Percentiles rank a stretch among this genome's conserved stretches.
Conservation (phyloP, 2,329 filamentous ascomycete genomes). For the Pezicula neosporulosa region DNA sequence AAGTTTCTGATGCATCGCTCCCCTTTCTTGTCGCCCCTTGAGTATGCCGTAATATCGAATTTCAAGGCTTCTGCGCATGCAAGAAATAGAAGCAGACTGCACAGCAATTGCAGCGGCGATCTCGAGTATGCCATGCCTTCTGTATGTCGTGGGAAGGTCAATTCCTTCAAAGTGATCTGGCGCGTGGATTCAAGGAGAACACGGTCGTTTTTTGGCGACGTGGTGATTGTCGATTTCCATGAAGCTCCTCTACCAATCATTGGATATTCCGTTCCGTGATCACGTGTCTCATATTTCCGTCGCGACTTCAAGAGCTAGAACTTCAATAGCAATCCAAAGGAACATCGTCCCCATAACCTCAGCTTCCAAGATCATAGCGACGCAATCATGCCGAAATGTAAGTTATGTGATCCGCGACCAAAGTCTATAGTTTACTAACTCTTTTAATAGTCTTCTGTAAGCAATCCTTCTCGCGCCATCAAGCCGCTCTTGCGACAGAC, state of each 20-base stretch:
- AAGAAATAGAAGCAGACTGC: slow-evolving; percentile 53
- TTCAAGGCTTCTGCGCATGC: slow-evolving; percentile 69
- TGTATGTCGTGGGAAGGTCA: slow-evolving; percentile 6
- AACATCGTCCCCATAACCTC: neutral
- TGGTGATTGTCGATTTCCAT: neutral
- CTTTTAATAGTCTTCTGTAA: slow-evolving; percentile 64
- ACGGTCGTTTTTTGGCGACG: slow-evolving; percentile 1
- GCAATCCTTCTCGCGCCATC: slow-evolving; percentile 24
- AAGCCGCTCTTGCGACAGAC: slow-evolving; percentile 4
- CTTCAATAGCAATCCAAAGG: neutral
- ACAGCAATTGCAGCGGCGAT: slow-evolving; percentile 55
- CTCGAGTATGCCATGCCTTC: slow-evolving; percentile 45
- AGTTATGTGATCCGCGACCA: slow-evolving; percentile 35
- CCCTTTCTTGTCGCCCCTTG: slow-evolving; percentile 59
- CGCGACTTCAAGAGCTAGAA: neutral
- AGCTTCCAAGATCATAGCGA: neutral
- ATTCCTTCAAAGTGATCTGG: slow-evolving; percentile 7
- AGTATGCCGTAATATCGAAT: slow-evolving; percentile 81
- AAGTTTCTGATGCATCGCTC: slow-evolving; percentile 97
- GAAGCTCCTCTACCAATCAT: neutral
- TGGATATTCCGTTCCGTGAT: neutral
- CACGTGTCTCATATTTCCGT: neutral
- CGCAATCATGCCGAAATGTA: slow-evolving; percentile 82
- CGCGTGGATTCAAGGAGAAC: neutral
- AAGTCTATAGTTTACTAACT: slow-evolving; percentile 30